Percentiles rank a stretch among this genome's conserved stretches.
Conservation (phyloP, 2,329 filamentous ascomycete genomes). For the Phaeophleospora eucalypticola region DNA sequence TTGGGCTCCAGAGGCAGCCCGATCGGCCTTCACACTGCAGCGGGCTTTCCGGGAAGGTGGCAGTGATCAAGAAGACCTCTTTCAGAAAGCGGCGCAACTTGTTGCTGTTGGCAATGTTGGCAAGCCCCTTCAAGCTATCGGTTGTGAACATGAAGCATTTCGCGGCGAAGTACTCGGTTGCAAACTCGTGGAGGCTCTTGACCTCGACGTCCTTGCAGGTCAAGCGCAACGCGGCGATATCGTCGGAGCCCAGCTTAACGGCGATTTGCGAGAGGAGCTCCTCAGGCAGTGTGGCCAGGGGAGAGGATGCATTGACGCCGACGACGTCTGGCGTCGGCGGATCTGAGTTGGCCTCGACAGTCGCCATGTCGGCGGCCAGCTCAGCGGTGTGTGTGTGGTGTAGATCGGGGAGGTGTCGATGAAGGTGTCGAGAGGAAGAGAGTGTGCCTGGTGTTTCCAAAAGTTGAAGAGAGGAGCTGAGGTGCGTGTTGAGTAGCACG, state of each 20-base stretch:
- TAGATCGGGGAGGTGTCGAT: no score
- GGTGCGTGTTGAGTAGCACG: no score
- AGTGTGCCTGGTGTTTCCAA: no score
- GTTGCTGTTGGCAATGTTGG: conserved; percentile 22
- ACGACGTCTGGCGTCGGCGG: neutral
- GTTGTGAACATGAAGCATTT: conserved; percentile 26
- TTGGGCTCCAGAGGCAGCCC: conserved; percentile 18
- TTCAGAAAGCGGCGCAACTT: conserved; percentile 23
- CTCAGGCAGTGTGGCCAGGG: conserved; percentile 25
- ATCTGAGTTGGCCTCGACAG: neutral
- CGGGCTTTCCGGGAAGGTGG: conserved; percentile 16
- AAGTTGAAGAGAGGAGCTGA: no score
- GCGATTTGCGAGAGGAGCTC: conserved; percentile 29
- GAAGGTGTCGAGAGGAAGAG: no score
- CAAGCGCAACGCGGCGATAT: conserved; percentile 24
- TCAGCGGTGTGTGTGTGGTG: neutral
- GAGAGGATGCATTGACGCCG: neutral
- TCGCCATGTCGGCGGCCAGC: neutral
- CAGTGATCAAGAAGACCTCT: conserved; percentile 23
- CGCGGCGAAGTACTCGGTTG: conserved; percentile 23
- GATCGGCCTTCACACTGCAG: conserved; percentile 13
- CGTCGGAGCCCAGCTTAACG: conserved; percentile 25
- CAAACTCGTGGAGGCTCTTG: conserved; percentile 27
- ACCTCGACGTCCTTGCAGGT: conserved; percentile 25
- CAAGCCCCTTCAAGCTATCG: conserved; percentile 24